These are phyloP conservation scores for Epichloe brachyelytri DNA, from an alignment of 2,329 filamentous ascomycete species.

Conservation along the genomic window DNA sequence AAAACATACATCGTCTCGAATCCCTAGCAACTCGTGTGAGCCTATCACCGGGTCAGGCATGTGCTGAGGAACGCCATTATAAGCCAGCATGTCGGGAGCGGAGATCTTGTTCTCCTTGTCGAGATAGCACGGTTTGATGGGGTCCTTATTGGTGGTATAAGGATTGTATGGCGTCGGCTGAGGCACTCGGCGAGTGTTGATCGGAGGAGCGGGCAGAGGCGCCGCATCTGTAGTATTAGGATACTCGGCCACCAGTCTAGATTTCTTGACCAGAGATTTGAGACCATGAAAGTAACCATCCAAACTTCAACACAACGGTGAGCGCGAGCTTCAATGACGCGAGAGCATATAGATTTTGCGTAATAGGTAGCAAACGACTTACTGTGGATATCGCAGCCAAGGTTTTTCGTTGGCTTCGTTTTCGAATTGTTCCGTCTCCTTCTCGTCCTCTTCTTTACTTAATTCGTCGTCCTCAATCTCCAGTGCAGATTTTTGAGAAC, in stretches of 20 bases:
- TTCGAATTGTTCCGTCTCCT: slow-evolving; percentile 16
- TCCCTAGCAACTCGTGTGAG: slow-evolving; percentile 59
- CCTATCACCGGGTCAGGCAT: slow-evolving; percentile 70
- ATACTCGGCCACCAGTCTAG: slow-evolving; percentile 60
- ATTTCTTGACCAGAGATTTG: slow-evolving; percentile 50
- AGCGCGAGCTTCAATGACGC: background rate
- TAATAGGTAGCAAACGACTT: slow-evolving; percentile 3
- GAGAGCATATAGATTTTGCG: too few relatives aligned
- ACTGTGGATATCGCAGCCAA: slow-evolving; percentile 29
- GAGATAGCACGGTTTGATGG: slow-evolving; percentile 49
- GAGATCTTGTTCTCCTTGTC: slow-evolving; percentile 44
- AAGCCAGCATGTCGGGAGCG: slow-evolving; percentile 53
- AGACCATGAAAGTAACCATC: slow-evolving; percentile 72
- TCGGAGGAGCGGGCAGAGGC: slow-evolving; percentile 21
- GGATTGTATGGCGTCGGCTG: slow-evolving; percentile 48
- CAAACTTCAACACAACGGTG: slow-evolving; percentile 40
- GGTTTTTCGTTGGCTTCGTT: slow-evolving; percentile 22
- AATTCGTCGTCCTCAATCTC: slow-evolving; percentile 14
- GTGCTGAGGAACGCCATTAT: slow-evolving; percentile 57
- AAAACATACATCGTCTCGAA: slow-evolving; percentile 72
- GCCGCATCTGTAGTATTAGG: slow-evolving; percentile 32
- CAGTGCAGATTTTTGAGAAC: background rate
- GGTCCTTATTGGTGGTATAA: slow-evolving; percentile 44
- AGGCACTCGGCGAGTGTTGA: slow-evolving; percentile 23
- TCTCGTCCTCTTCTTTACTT: slow-evolving; percentile 15